Base-by-base conservation (phyloP, 2,329 filamentous ascomycete species). In the Pseudogymnoascus sp. region DNA sequence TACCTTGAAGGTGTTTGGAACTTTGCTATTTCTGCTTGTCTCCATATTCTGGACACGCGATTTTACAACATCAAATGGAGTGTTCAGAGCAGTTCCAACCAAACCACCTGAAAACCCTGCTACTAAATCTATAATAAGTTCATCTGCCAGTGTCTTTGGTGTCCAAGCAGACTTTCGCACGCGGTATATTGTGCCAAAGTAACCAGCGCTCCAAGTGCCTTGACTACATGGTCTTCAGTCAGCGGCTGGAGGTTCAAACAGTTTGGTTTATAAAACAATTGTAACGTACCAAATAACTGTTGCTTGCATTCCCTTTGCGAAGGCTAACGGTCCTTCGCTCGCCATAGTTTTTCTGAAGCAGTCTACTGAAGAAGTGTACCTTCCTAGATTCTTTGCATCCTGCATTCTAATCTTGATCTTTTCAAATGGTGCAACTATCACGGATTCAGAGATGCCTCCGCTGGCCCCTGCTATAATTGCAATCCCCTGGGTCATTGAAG, bases 111-210 rank as follows among this genome's bases (percentile, higher is more conserved):
- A 74, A 41, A 86, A 80, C 72, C 92, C 92, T n/a, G 90, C 90
- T 62, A 94, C 77, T 65, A 97, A 77, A 70, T 97, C 91, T 73
- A 95, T 96, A 63, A 81, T 76, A 74, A 94, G 88, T 77, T 96
- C 86, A 61, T 82, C 79, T 66, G 79, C 79, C 81, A 95, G 93
- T 74, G 83, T 87, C 62, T 87, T 82, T 22, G 87, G 85, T 71
- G 83, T 80, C 64, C 92, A 92, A 41, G 97, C 76, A 68, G 96
- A 79, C 63, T 85, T 81, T 71, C 91, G 89, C 64, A 96, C 89
- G 77, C 97, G 93, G 85, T 93, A 95, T 74, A 97, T 97, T 77
- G 90, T 93, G 71, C 92, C 92, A 74, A 97, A 97, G 82, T 95
- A 96, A 63, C 91, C 91, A 9, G 88, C 84, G 76, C 96, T 96